Evolutionary conservation across 129 eudicot genomes (phyloP).

Genomic region (Daucus carota): DNA sequence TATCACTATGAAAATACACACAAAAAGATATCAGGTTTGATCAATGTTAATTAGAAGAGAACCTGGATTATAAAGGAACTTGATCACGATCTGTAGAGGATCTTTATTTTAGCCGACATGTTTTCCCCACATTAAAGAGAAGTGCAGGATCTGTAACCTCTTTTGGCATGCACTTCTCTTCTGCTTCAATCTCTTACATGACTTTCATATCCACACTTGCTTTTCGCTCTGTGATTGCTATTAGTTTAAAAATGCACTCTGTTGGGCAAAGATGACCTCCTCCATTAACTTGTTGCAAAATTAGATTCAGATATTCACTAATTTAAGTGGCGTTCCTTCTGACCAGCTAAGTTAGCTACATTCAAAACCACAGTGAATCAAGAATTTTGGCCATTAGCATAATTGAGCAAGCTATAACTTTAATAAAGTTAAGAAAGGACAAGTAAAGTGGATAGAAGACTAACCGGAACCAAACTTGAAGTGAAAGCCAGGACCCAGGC

Average conservation of each 20-base stretch:
- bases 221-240: constrained; percentile 24
- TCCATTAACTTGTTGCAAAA: constrained; percentile 30
- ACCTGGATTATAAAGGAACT: neutral
- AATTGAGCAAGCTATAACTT: neutral
- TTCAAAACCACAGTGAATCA: neutral
- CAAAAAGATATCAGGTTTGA: neutral
- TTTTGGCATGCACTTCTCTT: constrained; percentile 16
- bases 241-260: constrained; percentile 23
- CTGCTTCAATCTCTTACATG: constrained; percentile 29
- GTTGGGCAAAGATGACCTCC: constrained; percentile 31
- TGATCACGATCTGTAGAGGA: neutral
- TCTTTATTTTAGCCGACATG: constrained; percentile 9
- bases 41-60: neutral
- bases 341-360: constrained; percentile 21
- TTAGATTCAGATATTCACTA: constrained; percentile 24
- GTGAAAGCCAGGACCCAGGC: constrained; percentile 29
- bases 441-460: constrained; percentile 2
- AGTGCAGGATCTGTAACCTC: constrained; percentile 24
- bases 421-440: neutral
- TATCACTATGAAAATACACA: neutral
- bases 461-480: constrained; percentile 35
- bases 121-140: constrained; percentile 14
- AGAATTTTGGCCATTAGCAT: neutral
- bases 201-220: constrained; percentile 30
- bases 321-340: constrained; percentile 28